phyloP scores from a whole-genome alignment of 2,329 filamentous ascomycete species.

The Thielaviopsis punctulata region DNA sequence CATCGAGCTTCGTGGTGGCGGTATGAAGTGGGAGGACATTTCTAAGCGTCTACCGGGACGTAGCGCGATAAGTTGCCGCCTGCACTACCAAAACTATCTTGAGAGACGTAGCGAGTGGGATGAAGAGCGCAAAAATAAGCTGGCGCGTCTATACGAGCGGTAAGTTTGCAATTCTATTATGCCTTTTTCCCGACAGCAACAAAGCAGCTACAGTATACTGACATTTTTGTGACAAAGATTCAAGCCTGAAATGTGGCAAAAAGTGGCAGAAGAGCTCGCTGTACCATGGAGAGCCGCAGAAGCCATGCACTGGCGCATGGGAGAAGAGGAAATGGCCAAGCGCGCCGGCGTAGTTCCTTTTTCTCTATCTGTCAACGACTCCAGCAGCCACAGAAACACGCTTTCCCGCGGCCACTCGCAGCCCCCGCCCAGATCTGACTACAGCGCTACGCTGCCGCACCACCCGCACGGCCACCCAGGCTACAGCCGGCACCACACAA shows the following conservation, averaged over 20 bases:
- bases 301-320: slow-evolving; percentile 96
- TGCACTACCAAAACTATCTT: slow-evolving; percentile 95
- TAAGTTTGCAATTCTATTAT: slow-evolving; percentile 26
- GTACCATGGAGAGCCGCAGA: slow-evolving; percentile 92
- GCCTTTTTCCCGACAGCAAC: not conserved
- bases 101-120: slow-evolving; percentile 90
- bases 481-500: slow-evolving; percentile 23
- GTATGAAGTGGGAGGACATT: slow-evolving; percentile 99
- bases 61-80: slow-evolving; percentile 81
- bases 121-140: slow-evolving; percentile 93
- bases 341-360: slow-evolving; percentile 83
- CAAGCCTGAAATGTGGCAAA: slow-evolving; percentile 95
- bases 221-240: slow-evolving; percentile 34
- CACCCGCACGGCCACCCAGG: slow-evolving; percentile 17
- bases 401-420: slow-evolving; percentile 25
- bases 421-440: slow-evolving; percentile 15
- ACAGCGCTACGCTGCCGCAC: not conserved
- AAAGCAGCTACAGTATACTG: not conserved
- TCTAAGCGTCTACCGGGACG: slow-evolving; percentile 78
- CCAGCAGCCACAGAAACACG: slow-evolving; percentile 20
- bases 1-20: slow-evolving; percentile 73
- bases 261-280: slow-evolving; percentile 85
- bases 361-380: slow-evolving; percentile 39
- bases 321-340: slow-evolving; percentile 82
- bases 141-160: slow-evolving; percentile 89